Percentiles rank a stretch among this genome's conserved stretches.
Evolutionary conservation across 2,329 filamentous ascomycete genomes (phyloP).

Genomic region (Colletotrichum limetticola): DNA sequence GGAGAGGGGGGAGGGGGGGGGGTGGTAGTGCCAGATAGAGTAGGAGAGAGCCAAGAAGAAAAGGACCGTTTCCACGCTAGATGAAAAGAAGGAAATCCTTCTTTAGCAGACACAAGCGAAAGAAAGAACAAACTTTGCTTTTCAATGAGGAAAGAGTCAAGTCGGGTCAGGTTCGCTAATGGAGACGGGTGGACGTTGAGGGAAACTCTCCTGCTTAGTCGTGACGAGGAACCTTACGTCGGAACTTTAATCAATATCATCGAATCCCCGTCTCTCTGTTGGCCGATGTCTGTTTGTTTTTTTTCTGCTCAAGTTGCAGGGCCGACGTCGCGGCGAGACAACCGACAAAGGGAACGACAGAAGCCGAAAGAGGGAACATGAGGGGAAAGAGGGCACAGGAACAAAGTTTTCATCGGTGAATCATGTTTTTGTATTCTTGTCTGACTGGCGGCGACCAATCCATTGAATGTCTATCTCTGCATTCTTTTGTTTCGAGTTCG

Average conservation of each 20-base stretch:
- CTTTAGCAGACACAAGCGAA: neutral
- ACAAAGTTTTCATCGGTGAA: conserved; percentile 11
- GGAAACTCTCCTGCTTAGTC: conserved; percentile 22
- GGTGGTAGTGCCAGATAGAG: neutral
- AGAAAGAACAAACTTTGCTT: neutral
- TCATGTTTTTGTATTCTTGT: neutral
- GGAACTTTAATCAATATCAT: conserved; percentile 11
- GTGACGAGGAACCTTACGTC: conserved; percentile 1
- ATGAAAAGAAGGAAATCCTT: neutral
- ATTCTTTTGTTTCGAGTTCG: neutral
- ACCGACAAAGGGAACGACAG: conserved; percentile 5
- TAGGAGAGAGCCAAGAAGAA: neutral
- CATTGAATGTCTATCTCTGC: neutral
- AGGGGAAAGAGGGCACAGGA: neutral
- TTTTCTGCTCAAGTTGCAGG: neutral
- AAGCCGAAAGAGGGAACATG: neutral
- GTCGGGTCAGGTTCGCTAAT: neutral
- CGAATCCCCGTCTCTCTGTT: neutral
- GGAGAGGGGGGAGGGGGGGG: neutral
- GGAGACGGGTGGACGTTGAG: neutral
- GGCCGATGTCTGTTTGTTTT: neutral
- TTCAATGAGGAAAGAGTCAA: neutral
- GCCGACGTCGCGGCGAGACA: neutral
- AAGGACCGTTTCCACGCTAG: neutral
- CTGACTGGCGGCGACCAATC: neutral